Evolutionary conservation across 495 filamentous ascomycete species (phyloP), one percentile per base, ranked within the genome.

Genomic region (Sporormia fimetaria): DNA sequence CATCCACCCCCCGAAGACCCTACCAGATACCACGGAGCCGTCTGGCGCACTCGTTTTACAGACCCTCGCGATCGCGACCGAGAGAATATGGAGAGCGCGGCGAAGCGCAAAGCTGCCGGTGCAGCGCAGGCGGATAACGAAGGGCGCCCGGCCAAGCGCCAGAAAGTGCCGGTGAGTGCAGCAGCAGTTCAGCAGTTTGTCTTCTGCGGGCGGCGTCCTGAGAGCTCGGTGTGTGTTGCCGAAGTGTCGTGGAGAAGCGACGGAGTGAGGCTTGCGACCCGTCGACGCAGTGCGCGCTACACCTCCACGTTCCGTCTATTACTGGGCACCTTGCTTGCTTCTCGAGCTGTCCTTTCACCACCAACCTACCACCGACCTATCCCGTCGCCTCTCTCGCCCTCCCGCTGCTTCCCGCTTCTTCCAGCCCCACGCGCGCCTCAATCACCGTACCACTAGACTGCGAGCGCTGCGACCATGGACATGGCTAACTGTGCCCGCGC

Each of bases 61-160:
- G 33, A n/a, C 10, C 34, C 3, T 27, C 36, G 51, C 51, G 51
- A 55, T 36, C 17, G 33, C 42, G 40, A 32, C 44, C 25, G 14
- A 7, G 35, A 20, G 23, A 24, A 47, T 35, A 55, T 51, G 47
- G 51, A 55, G 42, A 49, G 51, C 34, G 51, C 47, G 15, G 31
- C 41, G 6, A 86, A 83, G 67, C 73, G 81, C 37, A 82, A 81
- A 57, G 70, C 69, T 17, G 49, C 65, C 15, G 54, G 51, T 28
- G 57, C 60, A 38, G 57, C 59, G 35, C 57, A 64, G 28, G 56
- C 64, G 30, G 65, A 63, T 20, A 52, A 47, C 21, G 61, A 59
- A 15, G 56, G 55, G 42, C 60, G 61, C 23, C 56, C 61, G 28
- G 27, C 58, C 33, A 64, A 64, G 56, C 51, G 60, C 29, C 54